A percentile compares a stretch with the other conserved stretches of the same genome.
Conservation (phyloP, 2,329 filamentous ascomycete genomes). For the Colletotrichum sansevieriae region DNA sequence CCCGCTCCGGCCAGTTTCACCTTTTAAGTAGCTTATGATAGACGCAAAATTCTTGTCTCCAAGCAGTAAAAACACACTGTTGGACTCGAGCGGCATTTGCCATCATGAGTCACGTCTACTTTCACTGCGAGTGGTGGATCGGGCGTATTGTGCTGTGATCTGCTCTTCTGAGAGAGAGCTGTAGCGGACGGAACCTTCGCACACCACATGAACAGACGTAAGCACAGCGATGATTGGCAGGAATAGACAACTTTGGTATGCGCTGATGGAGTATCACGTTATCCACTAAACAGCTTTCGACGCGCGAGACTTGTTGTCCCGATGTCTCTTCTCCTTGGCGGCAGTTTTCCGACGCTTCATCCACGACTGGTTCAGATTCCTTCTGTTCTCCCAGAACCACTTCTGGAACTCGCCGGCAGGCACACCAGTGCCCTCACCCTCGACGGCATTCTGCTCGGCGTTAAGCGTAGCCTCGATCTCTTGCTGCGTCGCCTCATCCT, state of each 20-base stretch:
- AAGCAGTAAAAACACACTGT: too few relatives aligned
- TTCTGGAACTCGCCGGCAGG: conserved; percentile 68
- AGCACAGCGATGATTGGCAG: neutral
- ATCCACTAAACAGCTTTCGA: conserved; percentile 51
- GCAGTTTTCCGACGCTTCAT: conserved; percentile 73
- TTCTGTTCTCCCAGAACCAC: conserved; percentile 77
- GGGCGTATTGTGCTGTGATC: too few relatives aligned
- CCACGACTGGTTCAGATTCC: conserved; percentile 75
- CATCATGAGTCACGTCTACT: too few relatives aligned
- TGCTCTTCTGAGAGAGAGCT: too few relatives aligned
- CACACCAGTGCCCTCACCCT: conserved; percentile 23
- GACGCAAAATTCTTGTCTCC: too few relatives aligned
- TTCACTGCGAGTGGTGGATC: too few relatives aligned
- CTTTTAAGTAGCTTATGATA: too few relatives aligned
- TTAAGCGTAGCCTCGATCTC: conserved; percentile 47
- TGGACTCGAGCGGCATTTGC: too few relatives aligned
- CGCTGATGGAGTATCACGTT: conserved; percentile 2
- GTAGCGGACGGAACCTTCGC: too few relatives aligned
- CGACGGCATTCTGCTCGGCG: conserved; percentile 45
- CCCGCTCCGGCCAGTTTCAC: too few relatives aligned
- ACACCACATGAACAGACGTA: too few relatives aligned
- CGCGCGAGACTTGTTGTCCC: conserved; percentile 71
- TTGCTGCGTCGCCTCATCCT: conserved; percentile 50
- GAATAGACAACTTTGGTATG: conserved; percentile 11
- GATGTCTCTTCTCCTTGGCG: conserved; percentile 75